Evolutionary conservation across 1,284 basidiomycete genomes (phyloP), one percentile per base, ranked within the genome.

Genomic region (Entoloma clypeatum): DNA sequence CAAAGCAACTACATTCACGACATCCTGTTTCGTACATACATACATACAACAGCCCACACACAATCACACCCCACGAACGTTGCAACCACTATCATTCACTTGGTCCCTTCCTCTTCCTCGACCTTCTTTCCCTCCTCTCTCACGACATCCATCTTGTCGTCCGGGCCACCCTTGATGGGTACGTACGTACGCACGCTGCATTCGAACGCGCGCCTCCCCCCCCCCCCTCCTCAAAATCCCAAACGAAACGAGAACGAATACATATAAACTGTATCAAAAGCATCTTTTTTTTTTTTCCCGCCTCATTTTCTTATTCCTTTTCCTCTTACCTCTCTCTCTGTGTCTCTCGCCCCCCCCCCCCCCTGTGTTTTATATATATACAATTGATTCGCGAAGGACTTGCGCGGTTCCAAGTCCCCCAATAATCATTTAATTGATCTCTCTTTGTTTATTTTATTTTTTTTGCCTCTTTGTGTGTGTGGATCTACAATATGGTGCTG

Each of bases 301-400:
- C n/a, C n/a, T n/a, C n/a, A n/a, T n/a, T n/a, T n/a, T 13, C 25
- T 27, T 28, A 28, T 19, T 19, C 16, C 13, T 33, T 4, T 30
- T 40, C 27, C 22, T 18, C 34, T 10, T 36, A 23, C 36, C 14
- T 13, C 36, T 13, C 17, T 32, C 21, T 29, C 21, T 36, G 6
- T 30, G 24, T 13, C n/a, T 32, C 8, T 5, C 22, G 17, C 17
- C 24, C 36, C n/a, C 35, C 13, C 26, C 35, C 11, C 28, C 25
- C 18, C 18, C 21, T 42, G 29, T 26, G 31, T 39, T 44, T 32
- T 26, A 13, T 39, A 22, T 26, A 11, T 14, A 13, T 39, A 41
- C 31, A 41, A 22, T 23, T 24, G 18, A 13, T 35, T 40, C 53
- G 59, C 59, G 59, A 60, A 61, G 56, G 59, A 55, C 54, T 58